Evolutionary conservation across 495 filamentous ascomycete genomes (phyloP).

Genomic region (Aspergillus homomorphus): DNA sequence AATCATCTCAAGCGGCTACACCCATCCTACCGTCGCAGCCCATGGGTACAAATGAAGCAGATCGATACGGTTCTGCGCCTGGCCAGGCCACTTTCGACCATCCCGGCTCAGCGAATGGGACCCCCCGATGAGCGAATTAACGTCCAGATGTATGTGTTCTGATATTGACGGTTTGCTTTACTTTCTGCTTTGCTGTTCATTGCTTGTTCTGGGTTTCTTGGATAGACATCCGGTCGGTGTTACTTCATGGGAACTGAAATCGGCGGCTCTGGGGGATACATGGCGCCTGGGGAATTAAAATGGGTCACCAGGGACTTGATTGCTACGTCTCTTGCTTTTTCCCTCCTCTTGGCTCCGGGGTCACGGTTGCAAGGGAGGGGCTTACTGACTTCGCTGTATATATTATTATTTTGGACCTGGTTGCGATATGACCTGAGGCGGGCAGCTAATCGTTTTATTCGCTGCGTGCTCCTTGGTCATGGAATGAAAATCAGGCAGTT

Average conservation of each 20-base stretch:
- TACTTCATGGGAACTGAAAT: slow-evolving; percentile 21
- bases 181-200: slow-evolving; percentile 16
- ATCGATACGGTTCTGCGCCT: slow-evolving; percentile 33
- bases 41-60: slow-evolving; percentile 31
- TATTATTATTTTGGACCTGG: slow-evolving; percentile 14
- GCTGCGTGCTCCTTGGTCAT: not conserved
- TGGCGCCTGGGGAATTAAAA: slow-evolving; percentile 29
- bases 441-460: not conserved
- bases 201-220: slow-evolving; percentile 14
- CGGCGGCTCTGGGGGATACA: slow-evolving; percentile 27
- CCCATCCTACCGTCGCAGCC: slow-evolving; percentile 42
- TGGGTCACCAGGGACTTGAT: slow-evolving; percentile 18
- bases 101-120: slow-evolving; percentile 34
- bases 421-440: not conserved
- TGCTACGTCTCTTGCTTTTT: slow-evolving; percentile 18
- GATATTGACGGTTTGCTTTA: slow-evolving; percentile 10
- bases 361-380: slow-evolving; percentile 1
- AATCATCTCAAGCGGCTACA: slow-evolving; percentile 33
- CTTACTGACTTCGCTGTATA: slow-evolving; percentile 18
- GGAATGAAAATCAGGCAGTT: not conserved
- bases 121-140: slow-evolving; percentile 29
- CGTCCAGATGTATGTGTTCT: not conserved
- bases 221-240: slow-evolving; percentile 31
- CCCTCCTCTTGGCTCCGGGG: slow-evolving; percentile 4
- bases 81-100: slow-evolving; percentile 31